These are phyloP conservation scores for Mycena sp. DNA, from an alignment of 1,284 basidiomycete genomes.

Conservation along the genomic window DNA sequence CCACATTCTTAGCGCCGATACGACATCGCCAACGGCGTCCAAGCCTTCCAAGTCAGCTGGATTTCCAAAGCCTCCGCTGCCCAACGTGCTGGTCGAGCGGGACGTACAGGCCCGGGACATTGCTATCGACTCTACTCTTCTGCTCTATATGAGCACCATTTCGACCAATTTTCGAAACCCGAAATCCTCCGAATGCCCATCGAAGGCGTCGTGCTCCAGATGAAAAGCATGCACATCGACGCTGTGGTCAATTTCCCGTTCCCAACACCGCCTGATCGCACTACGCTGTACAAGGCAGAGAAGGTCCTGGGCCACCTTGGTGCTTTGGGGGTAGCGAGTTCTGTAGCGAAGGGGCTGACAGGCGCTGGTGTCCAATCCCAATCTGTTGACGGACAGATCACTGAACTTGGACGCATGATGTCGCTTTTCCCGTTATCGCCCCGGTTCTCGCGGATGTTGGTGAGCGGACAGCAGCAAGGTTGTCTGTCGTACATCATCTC, in stretches of 20 bases:
- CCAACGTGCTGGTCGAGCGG: constrained; percentile 95
- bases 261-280: constrained; percentile 94
- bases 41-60: constrained; percentile 95
- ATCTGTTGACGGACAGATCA: constrained; percentile 74
- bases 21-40: constrained; percentile 95
- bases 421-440: constrained; percentile 93
- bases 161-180: constrained; percentile 87
- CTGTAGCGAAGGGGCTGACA: constrained; percentile 43
- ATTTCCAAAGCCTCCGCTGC: constrained; percentile 97
- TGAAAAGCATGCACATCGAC: constrained; percentile 99
- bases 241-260: constrained; percentile 98
- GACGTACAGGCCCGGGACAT: constrained; percentile 93
- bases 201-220: constrained; percentile 96
- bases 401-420: constrained; percentile 92
- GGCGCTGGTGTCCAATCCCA: constrained; percentile 42
- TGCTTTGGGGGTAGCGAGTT: constrained; percentile 68
- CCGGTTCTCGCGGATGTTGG: constrained; percentile 94
- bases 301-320: constrained; percentile 85
- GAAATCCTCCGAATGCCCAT: constrained; percentile 97
- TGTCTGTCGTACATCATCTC: constrained; percentile 94
- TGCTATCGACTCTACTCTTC: constrained; percentile 96
- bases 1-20: constrained; percentile 82
- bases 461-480: constrained; percentile 90
- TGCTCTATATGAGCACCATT: constrained; percentile 91
- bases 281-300: constrained; percentile 86